Evolutionary conservation across 163 green algal genomes (phyloP), one percentile per base, ranked within the genome.

Genomic region (Volvox carteri): DNA sequence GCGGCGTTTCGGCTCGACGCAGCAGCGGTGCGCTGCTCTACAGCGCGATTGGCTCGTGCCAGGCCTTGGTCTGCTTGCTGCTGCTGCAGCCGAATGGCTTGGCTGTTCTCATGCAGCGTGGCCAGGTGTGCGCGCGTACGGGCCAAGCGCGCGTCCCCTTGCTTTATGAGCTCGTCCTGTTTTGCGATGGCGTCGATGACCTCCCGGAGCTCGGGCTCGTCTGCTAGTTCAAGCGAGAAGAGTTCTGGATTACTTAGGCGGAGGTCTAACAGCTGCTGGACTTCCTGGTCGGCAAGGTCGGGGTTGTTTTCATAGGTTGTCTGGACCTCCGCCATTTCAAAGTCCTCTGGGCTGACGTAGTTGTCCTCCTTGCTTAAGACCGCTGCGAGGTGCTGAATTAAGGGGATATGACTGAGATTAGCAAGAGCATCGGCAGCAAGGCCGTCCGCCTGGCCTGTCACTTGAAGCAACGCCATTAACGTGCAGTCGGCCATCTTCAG

Each of bases 41-140:
- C 37, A 5, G 14, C 35, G 35, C 50, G 46, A 25, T 14, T 60
- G 0, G n/a, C 30, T 23, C 83, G 68, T 1, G 33, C 48, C 14
- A 88, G 7, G 37, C 48, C 68, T 37, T 88, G 83, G 48, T 88
- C 68, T 25, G 25, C 48, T 37, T 83, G 68, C 50, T 83, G 48
- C 68, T 72, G 68, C 37, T 88, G 48, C 48, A 18, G 50, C 2
- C 83, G 83, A 2, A 65, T 68, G 0, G 70, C 48, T 1, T 52
- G 14, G 23, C 35, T 62, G 83, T 60, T 78, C 16, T 74, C 83
- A 1, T 81, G 48, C 28, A 74, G 23, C 4, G 28, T 56, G 35
- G 48, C 28, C 35, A 88, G 35, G 23, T 83, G 83, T 37, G 52
- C 16, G 1, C 30, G 30, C 9, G 23, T 48, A 4, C 83, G 68